Evolutionary conservation across 148 eudicot species (phyloP).

Genomic region (Pouteria glomerata): DNA sequence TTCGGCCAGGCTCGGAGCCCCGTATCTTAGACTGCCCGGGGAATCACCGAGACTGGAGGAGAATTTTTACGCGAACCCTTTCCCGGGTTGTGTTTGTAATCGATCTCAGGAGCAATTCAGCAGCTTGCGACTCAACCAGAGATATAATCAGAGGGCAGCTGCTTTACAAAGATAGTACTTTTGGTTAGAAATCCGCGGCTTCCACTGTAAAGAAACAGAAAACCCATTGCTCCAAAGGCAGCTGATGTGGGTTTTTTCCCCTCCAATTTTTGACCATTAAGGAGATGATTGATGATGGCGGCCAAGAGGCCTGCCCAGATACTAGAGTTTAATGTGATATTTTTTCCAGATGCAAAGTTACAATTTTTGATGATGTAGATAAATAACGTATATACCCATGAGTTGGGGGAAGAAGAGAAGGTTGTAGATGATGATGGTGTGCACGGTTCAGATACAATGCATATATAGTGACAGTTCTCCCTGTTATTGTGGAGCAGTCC

Average conservation of each 20-base stretch:
- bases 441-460: background rate
- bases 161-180: slow-evolving; percentile 9
- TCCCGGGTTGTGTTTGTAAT: slow-evolving; percentile 60
- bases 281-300: background rate
- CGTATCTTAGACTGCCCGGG: slow-evolving; percentile 30
- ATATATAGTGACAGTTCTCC: background rate
- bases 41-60: slow-evolving; percentile 44
- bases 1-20: slow-evolving; percentile 31
- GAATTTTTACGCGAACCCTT: slow-evolving; percentile 60
- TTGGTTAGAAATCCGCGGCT: background rate
- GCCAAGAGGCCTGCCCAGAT: background rate
- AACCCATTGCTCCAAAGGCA: slow-evolving; percentile 11
- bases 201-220: background rate
- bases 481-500: background rate
- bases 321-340: background rate
- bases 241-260: background rate
- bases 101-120: slow-evolving; percentile 11
- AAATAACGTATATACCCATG: background rate
- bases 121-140: background rate
- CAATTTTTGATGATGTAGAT: background rate
- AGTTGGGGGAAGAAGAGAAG: background rate
- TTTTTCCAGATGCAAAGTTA: background rate
- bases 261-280: background rate
- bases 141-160: background rate
- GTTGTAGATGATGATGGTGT: background rate